These are phyloP conservation scores for Arthrobotrys entomopaga DNA, from an alignment of 2,329 filamentous ascomycete species.

Conservation along the genomic window DNA sequence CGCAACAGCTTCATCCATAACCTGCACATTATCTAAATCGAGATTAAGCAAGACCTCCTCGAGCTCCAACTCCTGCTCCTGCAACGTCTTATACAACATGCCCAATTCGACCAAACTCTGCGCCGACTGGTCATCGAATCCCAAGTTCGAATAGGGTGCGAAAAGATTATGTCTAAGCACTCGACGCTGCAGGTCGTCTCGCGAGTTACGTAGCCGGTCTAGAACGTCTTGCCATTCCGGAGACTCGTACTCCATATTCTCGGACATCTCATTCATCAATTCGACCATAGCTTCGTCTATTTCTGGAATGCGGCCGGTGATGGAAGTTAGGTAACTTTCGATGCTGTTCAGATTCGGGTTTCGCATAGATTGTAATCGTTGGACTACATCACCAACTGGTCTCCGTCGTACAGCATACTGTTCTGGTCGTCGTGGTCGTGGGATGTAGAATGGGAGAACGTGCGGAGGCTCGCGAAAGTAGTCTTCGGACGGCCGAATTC, in stretches of 20 bases:
- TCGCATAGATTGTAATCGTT: not conserved
- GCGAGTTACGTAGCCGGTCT: not conserved
- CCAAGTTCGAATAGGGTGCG: constrained; percentile 6
- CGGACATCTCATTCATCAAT: not conserved
- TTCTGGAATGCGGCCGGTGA: not conserved
- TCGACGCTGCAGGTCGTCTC: constrained; percentile 15
- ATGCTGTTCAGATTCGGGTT: constrained; percentile 2
- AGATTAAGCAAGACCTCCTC: not conserved
- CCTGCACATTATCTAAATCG: constrained; percentile 15
- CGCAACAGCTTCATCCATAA: not conserved
- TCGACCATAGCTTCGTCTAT: not conserved
- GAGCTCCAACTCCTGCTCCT: constrained; percentile 11
- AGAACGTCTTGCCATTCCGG: constrained; percentile 5
- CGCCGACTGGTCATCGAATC: constrained; percentile 4
- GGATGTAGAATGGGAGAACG: constrained; percentile 14
- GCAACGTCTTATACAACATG: constrained; percentile 4
- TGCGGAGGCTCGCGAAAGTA: constrained; percentile 2
- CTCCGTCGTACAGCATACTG: not conserved
- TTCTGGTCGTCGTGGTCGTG: constrained; percentile 1
- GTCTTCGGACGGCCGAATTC: not conserved
- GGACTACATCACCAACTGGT: constrained; percentile 15
- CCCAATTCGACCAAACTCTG: constrained; percentile 20
- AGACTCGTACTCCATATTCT: not conserved
- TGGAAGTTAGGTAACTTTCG: constrained; percentile 5
- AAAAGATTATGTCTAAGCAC: constrained; percentile 7